Conservation (phyloP, 139 green algal species). For the Chlamydomonas applanata region DNA sequence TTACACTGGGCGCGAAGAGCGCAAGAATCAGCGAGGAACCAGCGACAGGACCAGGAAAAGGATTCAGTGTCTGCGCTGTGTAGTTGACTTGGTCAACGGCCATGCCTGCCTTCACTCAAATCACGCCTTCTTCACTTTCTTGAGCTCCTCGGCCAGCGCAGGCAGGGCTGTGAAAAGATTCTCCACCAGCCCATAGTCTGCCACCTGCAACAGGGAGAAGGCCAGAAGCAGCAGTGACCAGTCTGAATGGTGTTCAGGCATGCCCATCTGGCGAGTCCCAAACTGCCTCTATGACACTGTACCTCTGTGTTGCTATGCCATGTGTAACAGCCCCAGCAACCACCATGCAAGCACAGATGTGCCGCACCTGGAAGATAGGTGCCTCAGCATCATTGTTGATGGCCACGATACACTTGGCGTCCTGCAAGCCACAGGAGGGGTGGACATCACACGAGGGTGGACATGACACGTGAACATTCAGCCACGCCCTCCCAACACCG, state of each 20-base stretch:
- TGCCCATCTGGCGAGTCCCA: too few species aligned
- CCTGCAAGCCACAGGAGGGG: slow-evolving; percentile 84
- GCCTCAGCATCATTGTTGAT: slow-evolving; percentile 90
- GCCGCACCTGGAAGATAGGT: slow-evolving; percentile 80
- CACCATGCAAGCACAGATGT: too few species aligned
- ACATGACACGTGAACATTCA: not conserved
- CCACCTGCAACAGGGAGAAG: too few species aligned
- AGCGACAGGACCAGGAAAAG: not conserved
- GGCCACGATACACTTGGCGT: slow-evolving; percentile 87
- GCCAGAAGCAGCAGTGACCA: not conserved
- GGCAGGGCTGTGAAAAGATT: slow-evolving; percentile 85
- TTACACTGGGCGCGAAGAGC: too few species aligned
- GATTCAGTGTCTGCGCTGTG: too few species aligned
- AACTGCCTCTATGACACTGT: too few species aligned
- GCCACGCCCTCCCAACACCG: too few species aligned
- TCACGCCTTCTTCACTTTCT: slow-evolving; percentile 16
- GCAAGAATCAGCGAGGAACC: too few species aligned
- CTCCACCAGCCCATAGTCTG: slow-evolving; percentile 85
- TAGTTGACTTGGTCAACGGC: too few species aligned
- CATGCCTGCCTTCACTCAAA: too few species aligned
- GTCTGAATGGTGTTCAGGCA: not conserved
- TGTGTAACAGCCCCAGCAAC: too few species aligned
- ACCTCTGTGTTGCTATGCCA: too few species aligned
- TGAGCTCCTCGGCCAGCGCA: slow-evolving; percentile 59
- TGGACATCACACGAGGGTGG: not conserved